Percentiles rank a stretch among this genome's conserved stretches.
phyloP scores from a whole-genome alignment of 2,329 filamentous ascomycete genomes.

The Diaporthe eres region DNA sequence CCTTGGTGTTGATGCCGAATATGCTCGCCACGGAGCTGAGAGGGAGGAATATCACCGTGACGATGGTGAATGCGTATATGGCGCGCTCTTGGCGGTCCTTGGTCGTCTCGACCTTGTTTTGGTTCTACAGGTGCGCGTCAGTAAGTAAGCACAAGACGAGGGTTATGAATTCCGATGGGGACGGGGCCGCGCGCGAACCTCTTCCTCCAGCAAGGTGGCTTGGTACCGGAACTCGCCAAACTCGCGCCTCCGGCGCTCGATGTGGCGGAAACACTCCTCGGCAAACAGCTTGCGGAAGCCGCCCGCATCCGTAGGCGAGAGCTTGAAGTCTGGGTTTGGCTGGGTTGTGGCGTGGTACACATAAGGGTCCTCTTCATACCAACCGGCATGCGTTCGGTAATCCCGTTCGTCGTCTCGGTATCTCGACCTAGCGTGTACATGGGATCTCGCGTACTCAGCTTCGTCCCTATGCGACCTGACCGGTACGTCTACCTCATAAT shows the following conservation, averaged over 20 bases:
- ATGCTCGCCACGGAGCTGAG: conserved; percentile 62
- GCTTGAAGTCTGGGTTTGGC: conserved; percentile 41
- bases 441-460: not conserved
- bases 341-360: not conserved
- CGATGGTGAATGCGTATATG: conserved; percentile 65
- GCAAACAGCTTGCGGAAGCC: conserved; percentile 57
- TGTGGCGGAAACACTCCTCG: conserved; percentile 54
- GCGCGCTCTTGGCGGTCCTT: conserved; percentile 61
- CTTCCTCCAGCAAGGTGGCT: conserved; percentile 47
- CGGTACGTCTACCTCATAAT: not conserved
- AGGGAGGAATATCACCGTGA: conserved; percentile 64
- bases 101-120: conserved; percentile 50
- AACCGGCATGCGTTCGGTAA: not conserved
- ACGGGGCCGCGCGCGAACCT: conserved; percentile 46
- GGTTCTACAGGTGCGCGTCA: conserved; percentile 44
- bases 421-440: not conserved
- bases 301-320: conserved; percentile 54
- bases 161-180: too few relatives aligned
- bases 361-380: not conserved
- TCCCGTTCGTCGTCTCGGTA: not conserved
- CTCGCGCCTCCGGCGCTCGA: conserved; percentile 54
- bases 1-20: conserved; percentile 68
- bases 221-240: conserved; percentile 48
- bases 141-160: not conserved
- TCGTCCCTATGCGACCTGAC: not conserved